Base-by-base conservation (phyloP, 495 filamentous ascomycete genomes). In the Hypoxylon fuscum region DNA sequence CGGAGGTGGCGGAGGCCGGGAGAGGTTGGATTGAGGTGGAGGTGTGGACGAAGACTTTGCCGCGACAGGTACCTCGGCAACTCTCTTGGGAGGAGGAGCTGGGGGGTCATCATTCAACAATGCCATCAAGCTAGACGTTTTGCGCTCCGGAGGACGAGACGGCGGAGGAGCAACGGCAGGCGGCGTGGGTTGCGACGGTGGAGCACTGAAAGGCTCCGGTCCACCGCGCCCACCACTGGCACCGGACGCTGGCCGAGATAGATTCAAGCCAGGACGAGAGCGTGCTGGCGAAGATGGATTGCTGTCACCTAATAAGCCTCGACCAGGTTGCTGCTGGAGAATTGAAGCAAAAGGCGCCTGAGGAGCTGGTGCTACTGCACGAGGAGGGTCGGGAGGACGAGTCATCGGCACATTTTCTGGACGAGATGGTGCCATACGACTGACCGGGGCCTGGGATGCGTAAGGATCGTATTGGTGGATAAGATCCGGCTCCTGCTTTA, bases 81-180 rank as follows among this genome's bases (percentile, higher is more conserved):
- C 60, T 46, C 79, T 70, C 67, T 79, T 80, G 0, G 65, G 62
- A 9, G 69, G 64, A 47, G 72, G 55, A 9, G 78, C 69, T 9
- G 77, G 73, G n/a, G 74, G 72, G 18, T 81, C 79, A 35, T 81
- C 76, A 59, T 82, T 82, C 17, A 82, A 66, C 42, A 82, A 64
- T n/a, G 77, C 75, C 74, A 81, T 79, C 48, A 82, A 59, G n/a
- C 60, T 81, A 45, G 77, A 81, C 4, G 72, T 77, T 58, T 80
- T 80, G n/a, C 75, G 68, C 58, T 77, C 74, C 0, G 74, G 62
- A 2, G 74, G 69, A 11, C 72, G 74, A 20, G 75, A 34, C 1
- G 74, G 57, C 2, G 74, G 44, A 22, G 71, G 50, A 35, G 63
- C 49, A n/a, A 67, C 64, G 4, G 70, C 55, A 29, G 74, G 68